These are phyloP conservation scores for Chytriomyces sp. DNA, from an alignment of 192 early-diverging fungal genomes.

Conservation along the genomic window DNA sequence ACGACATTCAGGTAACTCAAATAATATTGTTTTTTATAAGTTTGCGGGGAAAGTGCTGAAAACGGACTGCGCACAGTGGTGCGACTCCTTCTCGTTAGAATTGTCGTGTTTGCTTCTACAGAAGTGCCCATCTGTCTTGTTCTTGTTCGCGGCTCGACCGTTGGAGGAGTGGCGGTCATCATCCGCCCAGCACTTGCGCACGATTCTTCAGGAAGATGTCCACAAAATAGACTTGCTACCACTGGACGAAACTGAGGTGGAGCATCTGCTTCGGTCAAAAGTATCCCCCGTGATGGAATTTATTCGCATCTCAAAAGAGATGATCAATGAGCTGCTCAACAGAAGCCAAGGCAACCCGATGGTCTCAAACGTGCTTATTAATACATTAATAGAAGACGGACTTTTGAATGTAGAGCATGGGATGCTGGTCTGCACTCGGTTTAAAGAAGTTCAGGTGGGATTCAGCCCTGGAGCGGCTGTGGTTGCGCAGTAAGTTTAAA, in stretches of 20 bases:
- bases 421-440: not conserved
- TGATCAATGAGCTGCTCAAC: not conserved
- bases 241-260: not conserved
- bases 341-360: slow-evolving; percentile 17
- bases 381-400: slow-evolving; percentile 16
- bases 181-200: not conserved
- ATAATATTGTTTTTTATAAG: not conserved
- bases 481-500: slow-evolving; percentile 12
- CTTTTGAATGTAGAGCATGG: slow-evolving; percentile 3
- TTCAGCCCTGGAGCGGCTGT: slow-evolving; percentile 6
- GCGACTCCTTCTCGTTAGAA: slow-evolving; percentile 21
- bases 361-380: slow-evolving; percentile 6
- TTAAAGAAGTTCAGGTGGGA: not conserved
- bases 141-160: slow-evolving; percentile 15
- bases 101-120: not conserved
- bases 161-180: slow-evolving; percentile 6
- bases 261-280: not conserved
- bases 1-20: slow-evolving; percentile 18
- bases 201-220: not conserved
- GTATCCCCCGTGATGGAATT: not conserved
- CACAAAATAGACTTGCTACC: not conserved
- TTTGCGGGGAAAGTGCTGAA: not conserved
- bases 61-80: not conserved
- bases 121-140: slow-evolving; percentile 8
- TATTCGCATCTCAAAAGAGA: not conserved